A percentile compares a stretch with the other conserved stretches of the same genome.
Conservation (phyloP, 2,329 filamentous ascomycete species). For the Trichothecium roseum region DNA sequence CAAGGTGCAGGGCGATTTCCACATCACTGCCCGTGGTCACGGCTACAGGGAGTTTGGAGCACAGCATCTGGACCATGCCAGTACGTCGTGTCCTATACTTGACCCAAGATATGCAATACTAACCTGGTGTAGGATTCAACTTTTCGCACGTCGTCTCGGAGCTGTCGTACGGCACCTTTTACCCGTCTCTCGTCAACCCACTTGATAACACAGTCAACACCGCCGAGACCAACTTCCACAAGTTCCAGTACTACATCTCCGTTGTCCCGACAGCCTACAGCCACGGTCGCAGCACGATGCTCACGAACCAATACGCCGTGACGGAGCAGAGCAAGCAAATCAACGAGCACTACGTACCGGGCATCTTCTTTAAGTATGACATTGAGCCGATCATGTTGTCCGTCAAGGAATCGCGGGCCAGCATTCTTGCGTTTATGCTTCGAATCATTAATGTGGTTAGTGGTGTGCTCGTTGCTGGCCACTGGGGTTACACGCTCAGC, state of each 20-base stretch:
- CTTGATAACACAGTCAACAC: conserved; percentile 81
- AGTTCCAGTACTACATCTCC: conserved; percentile 96
- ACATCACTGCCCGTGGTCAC: conserved; percentile 90
- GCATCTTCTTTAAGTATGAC: conserved; percentile 97
- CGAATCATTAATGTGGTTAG: conserved; percentile 84
- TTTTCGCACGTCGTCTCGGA: conserved; percentile 96
- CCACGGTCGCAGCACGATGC: conserved; percentile 55
- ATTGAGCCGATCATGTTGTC: conserved; percentile 90
- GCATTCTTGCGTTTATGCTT: conserved; percentile 64
- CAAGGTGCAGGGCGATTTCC: conserved; percentile 96
- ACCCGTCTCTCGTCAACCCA: conserved; percentile 85
- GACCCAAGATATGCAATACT: conserved; percentile 6
- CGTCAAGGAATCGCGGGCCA: conserved; percentile 70
- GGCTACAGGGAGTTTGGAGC: conserved; percentile 74
- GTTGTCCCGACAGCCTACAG: conserved; percentile 92
- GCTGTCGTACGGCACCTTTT: conserved; percentile 94
- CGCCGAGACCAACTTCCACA: conserved; percentile 74
- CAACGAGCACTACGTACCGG: conserved; percentile 62
- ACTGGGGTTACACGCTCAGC: conserved; percentile 81
- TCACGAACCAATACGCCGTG: conserved; percentile 96
- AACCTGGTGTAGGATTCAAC: conserved; percentile 63
- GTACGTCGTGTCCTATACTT: conserved; percentile 38
- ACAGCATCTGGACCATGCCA: conserved; percentile 67
- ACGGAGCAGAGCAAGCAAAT: conserved; percentile 74
- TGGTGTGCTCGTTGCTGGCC: conserved; percentile 84